Evolutionary conservation across 345 rosid species (phyloP).

Genomic region (Draba incana): DNA sequence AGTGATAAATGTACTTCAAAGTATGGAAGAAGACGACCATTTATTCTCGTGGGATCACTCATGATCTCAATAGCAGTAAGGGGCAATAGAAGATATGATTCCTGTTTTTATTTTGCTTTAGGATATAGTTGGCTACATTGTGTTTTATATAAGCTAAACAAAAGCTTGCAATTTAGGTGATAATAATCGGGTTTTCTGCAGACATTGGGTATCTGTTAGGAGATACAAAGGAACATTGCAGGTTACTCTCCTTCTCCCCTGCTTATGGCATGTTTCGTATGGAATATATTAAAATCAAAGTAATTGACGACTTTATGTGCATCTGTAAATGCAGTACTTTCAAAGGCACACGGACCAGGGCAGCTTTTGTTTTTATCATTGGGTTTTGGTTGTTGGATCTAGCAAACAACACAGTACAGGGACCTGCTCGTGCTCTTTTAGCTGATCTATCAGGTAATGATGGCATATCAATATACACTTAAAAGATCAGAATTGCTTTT

Average conservation of each 20-base stretch:
- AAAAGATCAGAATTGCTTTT: not conserved
- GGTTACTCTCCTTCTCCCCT: conserved; percentile 49
- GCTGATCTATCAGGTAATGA: conserved; percentile 84
- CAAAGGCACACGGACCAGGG: conserved; percentile 85
- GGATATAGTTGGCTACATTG: conserved; percentile 18
- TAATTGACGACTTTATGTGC: conserved; percentile 8
- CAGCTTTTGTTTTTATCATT: conserved; percentile 80
- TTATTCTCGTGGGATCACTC: conserved; percentile 86
- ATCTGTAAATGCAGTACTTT: conserved; percentile 61
- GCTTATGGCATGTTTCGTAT: conserved; percentile 28
- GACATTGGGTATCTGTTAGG: conserved; percentile 93
- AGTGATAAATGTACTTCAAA: conserved; percentile 94
- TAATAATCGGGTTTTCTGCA: conserved; percentile 96
- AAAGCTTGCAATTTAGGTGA: conserved; percentile 81
- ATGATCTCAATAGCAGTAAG: conserved; percentile 90
- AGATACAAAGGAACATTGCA: conserved; percentile 90
- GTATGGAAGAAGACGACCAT: conserved; percentile 90
- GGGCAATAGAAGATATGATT: conserved; percentile 35
- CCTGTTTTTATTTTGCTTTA: conserved; percentile 3
- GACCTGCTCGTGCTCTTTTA: conserved; percentile 98
- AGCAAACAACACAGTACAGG: conserved; percentile 98
- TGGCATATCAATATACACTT: conserved; percentile 8
- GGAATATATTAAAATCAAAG: not conserved
- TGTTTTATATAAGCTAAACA: conserved; percentile 50
- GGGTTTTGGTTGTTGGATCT: conserved; percentile 99